Percentiles rank a stretch among this genome's conserved stretches.
Conservation (phyloP, 352 stramenopile species). For the Pythium chondricola region DNA sequence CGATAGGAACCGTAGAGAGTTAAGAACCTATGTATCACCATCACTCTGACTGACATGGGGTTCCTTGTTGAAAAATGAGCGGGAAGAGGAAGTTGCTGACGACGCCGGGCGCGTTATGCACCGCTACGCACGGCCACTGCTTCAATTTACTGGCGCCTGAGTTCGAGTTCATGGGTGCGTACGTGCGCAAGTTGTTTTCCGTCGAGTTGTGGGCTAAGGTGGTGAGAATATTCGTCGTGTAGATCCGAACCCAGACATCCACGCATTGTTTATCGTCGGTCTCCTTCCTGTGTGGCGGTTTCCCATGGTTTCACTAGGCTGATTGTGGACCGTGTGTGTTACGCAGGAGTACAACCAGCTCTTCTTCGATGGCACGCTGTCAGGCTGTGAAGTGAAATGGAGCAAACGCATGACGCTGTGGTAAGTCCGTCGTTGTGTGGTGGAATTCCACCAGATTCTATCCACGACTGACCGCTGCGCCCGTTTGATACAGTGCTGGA, state of each 20-base stretch:
- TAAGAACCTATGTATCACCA: conserved; percentile 3
- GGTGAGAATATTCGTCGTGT: conserved; percentile 13
- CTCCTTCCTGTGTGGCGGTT: too few species aligned
- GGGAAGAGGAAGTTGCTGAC: conserved; percentile 9
- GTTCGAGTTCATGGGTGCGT: conserved; percentile 56
- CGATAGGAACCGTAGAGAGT: neutral
- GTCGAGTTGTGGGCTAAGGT: neutral
- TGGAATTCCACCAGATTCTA: too few species aligned
- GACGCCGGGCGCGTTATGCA: neutral
- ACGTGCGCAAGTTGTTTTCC: neutral
- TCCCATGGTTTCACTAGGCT: too few species aligned
- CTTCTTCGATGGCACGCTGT: conserved; percentile 78
- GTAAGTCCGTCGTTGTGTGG: too few species aligned
- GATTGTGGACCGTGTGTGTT: neutral
- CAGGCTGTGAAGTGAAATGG: conserved; percentile 84
- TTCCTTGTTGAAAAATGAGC: conserved; percentile 16
- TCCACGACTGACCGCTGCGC: neutral
- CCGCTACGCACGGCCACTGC: neutral
- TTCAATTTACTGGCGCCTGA: conserved; percentile 51
- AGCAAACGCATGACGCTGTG: conserved; percentile 88
- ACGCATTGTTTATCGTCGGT: conserved; percentile 71
- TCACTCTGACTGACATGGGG: neutral
- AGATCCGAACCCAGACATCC: conserved; percentile 82
- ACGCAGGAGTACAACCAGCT: conserved; percentile 73
- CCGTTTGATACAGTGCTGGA: conserved; percentile 38